Evolutionary conservation across 176 grass and related monocot species (phyloP).

Genomic region (Saccharum spontaneum): DNA sequence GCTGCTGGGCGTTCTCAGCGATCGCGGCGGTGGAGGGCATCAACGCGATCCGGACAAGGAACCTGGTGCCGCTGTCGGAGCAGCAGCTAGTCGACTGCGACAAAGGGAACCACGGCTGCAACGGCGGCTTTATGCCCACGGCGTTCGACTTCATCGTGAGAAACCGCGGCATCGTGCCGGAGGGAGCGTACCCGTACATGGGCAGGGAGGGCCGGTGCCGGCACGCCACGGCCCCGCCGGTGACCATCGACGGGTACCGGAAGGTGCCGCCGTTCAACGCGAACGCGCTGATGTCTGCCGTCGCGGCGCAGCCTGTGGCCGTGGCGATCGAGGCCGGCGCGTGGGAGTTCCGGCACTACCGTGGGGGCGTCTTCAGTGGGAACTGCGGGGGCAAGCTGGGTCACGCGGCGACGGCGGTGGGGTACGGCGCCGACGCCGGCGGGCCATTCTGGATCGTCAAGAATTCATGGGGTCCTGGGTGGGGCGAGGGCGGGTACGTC

Average conservation of each 20-base stretch:
- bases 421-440: not conserved
- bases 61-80: slow-evolving; percentile 25
- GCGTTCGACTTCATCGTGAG: not conserved
- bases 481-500: slow-evolving; percentile 62
- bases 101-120: not conserved
- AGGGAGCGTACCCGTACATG: slow-evolving; percentile 14
- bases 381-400: not conserved
- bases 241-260: slow-evolving; percentile 9
- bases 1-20: slow-evolving; percentile 50
- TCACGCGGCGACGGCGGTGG: slow-evolving; percentile 22
- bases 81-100: slow-evolving; percentile 45
- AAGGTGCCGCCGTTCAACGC: not conserved
- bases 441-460: slow-evolving; percentile 57
- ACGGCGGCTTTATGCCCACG: not conserved
- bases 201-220: not conserved
- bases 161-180: not conserved
- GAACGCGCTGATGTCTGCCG: slow-evolving; percentile 27
- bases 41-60: slow-evolving; percentile 28
- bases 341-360: slow-evolving; percentile 13
- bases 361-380: slow-evolving; percentile 29
- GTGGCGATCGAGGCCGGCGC: slow-evolving; percentile 37
- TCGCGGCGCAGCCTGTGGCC: slow-evolving; percentile 44
- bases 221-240: not conserved
- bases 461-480: slow-evolving; percentile 51
- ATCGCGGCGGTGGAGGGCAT: slow-evolving; percentile 27